Percentiles rank a stretch among this genome's conserved stretches.
phyloP scores from a whole-genome alignment of 106 monocot species.

The Dendrobium nobile region DNA sequence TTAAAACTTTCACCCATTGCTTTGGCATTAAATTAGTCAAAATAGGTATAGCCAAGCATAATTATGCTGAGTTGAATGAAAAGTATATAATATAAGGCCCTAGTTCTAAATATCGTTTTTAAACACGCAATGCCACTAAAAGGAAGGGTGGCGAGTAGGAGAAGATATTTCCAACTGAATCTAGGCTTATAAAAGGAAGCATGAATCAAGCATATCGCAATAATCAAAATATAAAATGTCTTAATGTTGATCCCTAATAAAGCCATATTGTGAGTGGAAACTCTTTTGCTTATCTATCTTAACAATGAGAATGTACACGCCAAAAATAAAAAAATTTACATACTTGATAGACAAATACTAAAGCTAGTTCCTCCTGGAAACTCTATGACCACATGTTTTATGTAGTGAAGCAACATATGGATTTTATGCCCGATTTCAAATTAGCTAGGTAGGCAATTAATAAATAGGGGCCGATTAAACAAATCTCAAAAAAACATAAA shows the following conservation, averaged over 20 bases:
- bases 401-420: background rate
- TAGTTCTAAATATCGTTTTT: background rate
- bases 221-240: background rate
- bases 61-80: background rate
- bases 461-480: background rate
- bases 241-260: background rate
- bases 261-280: background rate
- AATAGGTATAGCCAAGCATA: too few relatives aligned
- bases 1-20: too few relatives aligned
- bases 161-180: too few relatives aligned
- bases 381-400: background rate
- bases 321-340: background rate
- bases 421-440: background rate
- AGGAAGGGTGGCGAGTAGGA: too few relatives aligned
- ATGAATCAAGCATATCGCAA: background rate
- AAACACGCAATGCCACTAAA: background rate
- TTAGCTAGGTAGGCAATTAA: background rate
- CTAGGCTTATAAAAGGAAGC: too few relatives aligned
- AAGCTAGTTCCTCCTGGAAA: too few relatives aligned
- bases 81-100: background rate
- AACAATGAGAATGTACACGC: background rate
- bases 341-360: too few relatives aligned
- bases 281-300: background rate
- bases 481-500: background rate
- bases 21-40: too few relatives aligned